phyloP scores from a whole-genome alignment of 179 eudicot species.

The Pouteria campechiana region DNA sequence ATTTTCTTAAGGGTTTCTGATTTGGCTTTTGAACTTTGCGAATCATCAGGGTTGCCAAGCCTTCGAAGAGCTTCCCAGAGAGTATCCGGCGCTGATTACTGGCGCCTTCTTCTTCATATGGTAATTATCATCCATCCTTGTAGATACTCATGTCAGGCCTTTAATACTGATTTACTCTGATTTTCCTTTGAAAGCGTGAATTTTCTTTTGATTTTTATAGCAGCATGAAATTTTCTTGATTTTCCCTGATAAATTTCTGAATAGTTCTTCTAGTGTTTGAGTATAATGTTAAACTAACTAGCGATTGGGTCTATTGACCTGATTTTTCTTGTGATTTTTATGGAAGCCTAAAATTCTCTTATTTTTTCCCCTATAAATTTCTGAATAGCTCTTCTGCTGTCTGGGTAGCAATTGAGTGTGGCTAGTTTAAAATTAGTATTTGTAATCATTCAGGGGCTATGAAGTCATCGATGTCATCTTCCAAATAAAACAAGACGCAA shows the following conservation, averaged over 20 bases:
- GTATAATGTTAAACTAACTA: no score
- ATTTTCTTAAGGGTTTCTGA: not conserved
- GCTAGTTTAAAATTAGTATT: no score
- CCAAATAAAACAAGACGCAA: no score
- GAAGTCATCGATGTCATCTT: no score
- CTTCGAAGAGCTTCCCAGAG: constrained; percentile 16
- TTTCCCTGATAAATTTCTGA: not conserved
- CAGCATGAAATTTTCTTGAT: not conserved
- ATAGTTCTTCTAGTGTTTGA: not conserved
- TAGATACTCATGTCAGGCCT: no score
- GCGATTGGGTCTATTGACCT: not conserved
- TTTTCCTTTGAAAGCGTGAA: not conserved
- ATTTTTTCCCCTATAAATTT: not conserved
- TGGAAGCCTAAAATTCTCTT: not conserved
- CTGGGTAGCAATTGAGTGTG: no score
- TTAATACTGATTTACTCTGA: not conserved
- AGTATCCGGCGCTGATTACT: constrained; percentile 17
- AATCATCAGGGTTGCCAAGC: constrained; percentile 12
- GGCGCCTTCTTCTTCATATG: constrained; percentile 28
- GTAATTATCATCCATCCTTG: constrained; percentile 3
- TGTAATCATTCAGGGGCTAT: no score
- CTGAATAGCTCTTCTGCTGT: no score
- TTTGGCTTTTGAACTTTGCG: not conserved
- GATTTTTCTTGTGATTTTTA: not conserved
- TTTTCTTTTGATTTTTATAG: not conserved